Percentiles rank a stretch among this genome's conserved stretches.
These are phyloP conservation scores for Sugiyamaella mastotermitis DNA, from an alignment of 805 yeast species.

Conservation along the genomic window DNA sequence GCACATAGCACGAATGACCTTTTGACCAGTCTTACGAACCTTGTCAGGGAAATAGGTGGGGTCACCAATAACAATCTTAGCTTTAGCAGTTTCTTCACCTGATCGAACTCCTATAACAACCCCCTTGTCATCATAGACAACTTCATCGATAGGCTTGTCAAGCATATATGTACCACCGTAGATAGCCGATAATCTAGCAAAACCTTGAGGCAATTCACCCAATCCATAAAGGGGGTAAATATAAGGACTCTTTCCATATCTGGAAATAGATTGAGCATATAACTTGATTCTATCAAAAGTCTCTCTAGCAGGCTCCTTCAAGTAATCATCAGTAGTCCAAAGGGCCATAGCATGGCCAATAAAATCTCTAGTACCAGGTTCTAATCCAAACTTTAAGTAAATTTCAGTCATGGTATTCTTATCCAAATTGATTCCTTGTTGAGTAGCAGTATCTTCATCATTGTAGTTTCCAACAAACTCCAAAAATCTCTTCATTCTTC, in stretches of 20 bases:
- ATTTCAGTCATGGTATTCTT: constrained; percentile 86
- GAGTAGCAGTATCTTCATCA: constrained; percentile 74
- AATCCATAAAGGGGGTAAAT: constrained; percentile 93
- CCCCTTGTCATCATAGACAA: constrained; percentile 64
- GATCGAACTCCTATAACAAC: constrained; percentile 83
- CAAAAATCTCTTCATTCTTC: constrained; percentile 87
- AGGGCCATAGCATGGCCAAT: constrained; percentile 99
- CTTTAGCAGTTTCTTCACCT: constrained; percentile 85
- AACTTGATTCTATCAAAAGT: constrained; percentile 79
- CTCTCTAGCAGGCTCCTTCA: constrained; percentile 85
- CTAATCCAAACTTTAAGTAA: constrained; percentile 82
- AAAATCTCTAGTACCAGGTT: constrained; percentile 89
- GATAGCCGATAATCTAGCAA: constrained; percentile 92
- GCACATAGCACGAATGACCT: constrained; percentile 81
- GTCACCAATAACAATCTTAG: constrained; percentile 92
- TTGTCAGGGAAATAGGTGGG: constrained; percentile 94
- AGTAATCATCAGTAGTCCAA: constrained; percentile 87
- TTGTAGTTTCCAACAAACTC: constrained; percentile 80
- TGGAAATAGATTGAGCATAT: constrained; percentile 84
- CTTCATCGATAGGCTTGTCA: constrained; percentile 91
- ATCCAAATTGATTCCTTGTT: constrained; percentile 78
- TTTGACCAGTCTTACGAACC: constrained; percentile 65
- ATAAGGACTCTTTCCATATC: constrained; percentile 95
- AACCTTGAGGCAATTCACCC: constrained; percentile 98
- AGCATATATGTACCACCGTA: constrained; percentile 99